Evolutionary conservation across 2,329 filamentous ascomycete genomes (phyloP).

Genomic region (Venturia oleaginea): DNA sequence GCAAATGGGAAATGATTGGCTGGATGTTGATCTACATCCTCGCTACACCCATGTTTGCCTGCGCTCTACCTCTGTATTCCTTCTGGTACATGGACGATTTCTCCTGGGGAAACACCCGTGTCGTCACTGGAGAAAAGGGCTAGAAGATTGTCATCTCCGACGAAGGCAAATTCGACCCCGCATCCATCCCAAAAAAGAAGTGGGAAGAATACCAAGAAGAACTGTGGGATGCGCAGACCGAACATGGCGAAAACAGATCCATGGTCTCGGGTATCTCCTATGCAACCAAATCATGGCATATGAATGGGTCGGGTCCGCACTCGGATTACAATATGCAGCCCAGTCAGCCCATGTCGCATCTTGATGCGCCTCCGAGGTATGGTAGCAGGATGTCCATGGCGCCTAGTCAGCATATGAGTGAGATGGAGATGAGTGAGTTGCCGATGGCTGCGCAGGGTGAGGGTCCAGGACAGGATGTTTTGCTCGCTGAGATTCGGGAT

Average conservation of each 20-base stretch:
- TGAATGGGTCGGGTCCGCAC: conserved; percentile 6
- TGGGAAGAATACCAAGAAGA: conserved; percentile 99
- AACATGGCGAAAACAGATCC: conserved; percentile 66
- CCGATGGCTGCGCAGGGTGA: conserved; percentile 47
- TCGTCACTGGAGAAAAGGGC: conserved; percentile 89
- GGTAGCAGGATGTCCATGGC: conserved; percentile 47
- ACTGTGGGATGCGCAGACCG: conserved; percentile 93
- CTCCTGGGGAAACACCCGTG: conserved; percentile 97
- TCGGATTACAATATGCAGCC: conserved; percentile 59
- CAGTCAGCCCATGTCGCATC: conserved; percentile 48
- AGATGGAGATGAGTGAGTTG: conserved; percentile 52
- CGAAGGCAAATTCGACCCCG: conserved; percentile 94
- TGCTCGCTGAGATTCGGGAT: conserved; percentile 88
- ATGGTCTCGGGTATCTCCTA: conserved; percentile 93
- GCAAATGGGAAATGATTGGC: conserved; percentile 99
- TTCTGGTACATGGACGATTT: conserved; percentile 99
- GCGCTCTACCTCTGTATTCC: conserved; percentile 80
- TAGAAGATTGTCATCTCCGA: conserved; percentile 89
- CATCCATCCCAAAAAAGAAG: conserved; percentile 89
- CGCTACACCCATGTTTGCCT: conserved; percentile 85
- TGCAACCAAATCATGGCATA: conserved; percentile 66
- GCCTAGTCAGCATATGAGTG: conserved; percentile 37
- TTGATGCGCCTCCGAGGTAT: conserved; percentile 45
- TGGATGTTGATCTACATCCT: conserved; percentile 97
- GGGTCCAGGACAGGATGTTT: conserved; percentile 70